Conservation (phyloP, 2,329 filamentous ascomycete species). For the Exophiala lecanii-corni region DNA sequence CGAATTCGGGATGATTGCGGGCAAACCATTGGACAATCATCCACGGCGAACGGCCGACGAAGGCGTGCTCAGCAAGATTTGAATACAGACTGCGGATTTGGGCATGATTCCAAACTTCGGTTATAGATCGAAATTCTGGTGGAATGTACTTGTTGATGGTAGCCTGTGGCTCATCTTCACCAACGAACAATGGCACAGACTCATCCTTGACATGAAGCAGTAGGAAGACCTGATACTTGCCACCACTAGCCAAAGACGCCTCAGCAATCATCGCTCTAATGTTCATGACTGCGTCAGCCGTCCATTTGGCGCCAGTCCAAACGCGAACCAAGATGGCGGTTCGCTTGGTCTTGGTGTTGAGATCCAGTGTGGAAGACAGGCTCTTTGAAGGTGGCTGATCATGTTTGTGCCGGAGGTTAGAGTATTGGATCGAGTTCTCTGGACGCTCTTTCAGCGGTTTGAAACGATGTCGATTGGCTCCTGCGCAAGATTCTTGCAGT, state of each 20-base stretch:
- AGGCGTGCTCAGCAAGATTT: slow-evolving; percentile 27
- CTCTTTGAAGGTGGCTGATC: slow-evolving; percentile 17
- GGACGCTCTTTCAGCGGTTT: slow-evolving; percentile 23
- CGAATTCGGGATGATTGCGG: slow-evolving; percentile 71
- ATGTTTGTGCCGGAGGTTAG: slow-evolving; percentile 27
- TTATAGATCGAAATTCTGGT: slow-evolving; percentile 64
- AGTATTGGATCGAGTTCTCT: slow-evolving; percentile 28
- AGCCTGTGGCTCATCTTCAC: slow-evolving; percentile 57
- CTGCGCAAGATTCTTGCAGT: slow-evolving; percentile 63
- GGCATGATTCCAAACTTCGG: slow-evolving; percentile 62
- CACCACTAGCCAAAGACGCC: slow-evolving; percentile 72
- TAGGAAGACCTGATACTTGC: slow-evolving; percentile 77
- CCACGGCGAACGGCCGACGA: slow-evolving; percentile 49
- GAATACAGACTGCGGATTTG: slow-evolving; percentile 28
- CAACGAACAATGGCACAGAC: slow-evolving; percentile 65
- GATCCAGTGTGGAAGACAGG: slow-evolving; percentile 20
- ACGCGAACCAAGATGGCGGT: slow-evolving; percentile 78
- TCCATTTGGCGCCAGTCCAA: slow-evolving; percentile 76
- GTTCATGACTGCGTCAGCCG: slow-evolving; percentile 74
- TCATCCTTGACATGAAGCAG: slow-evolving; percentile 80
- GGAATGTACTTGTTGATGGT: slow-evolving; percentile 59
- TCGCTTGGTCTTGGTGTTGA: slow-evolving; percentile 37
- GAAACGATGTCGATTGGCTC: slow-evolving; percentile 63
- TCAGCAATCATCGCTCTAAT: slow-evolving; percentile 81
- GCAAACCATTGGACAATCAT: slow-evolving; percentile 72